These are phyloP conservation scores for Bretschneidera sinensis DNA, from an alignment of 345 rosid genomes.

Conservation along the genomic window DNA sequence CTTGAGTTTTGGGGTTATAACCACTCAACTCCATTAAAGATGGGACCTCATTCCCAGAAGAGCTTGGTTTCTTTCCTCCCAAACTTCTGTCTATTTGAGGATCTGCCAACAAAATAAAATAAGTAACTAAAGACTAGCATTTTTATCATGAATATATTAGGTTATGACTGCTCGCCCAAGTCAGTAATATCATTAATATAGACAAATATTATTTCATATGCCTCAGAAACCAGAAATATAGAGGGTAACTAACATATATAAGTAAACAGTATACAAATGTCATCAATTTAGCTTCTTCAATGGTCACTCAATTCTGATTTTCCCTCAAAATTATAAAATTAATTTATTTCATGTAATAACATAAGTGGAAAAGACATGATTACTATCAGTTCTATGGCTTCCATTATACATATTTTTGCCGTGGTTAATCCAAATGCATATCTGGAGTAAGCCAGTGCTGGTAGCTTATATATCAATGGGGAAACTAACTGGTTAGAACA, in stretches of 20 bases:
- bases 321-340: no score
- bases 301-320: neutral
- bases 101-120: conserved; percentile 44
- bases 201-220: no score
- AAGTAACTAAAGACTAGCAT: conserved; percentile 9
- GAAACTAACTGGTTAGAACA: neutral
- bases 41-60: conserved; percentile 54
- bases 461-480: neutral
- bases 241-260: no score
- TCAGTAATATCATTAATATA: no score
- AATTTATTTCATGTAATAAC: no score
- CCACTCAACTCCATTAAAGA: conserved; percentile 70
- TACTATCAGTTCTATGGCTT: no score
- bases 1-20: conserved; percentile 76
- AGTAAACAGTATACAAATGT: neutral
- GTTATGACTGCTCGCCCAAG: no score
- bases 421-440: neutral
- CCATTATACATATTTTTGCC: no score
- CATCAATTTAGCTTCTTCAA: neutral
- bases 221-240: no score
- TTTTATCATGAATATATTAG: neutral
- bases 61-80: conserved; percentile 63
- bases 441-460: neutral
- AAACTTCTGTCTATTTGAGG: conserved; percentile 54
- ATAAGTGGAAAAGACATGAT: no score